A percentile compares a stretch with the other conserved stretches of the same genome.
Conservation (phyloP, 164 flowering plant genomes). For the Taxillus chinensis region DNA sequence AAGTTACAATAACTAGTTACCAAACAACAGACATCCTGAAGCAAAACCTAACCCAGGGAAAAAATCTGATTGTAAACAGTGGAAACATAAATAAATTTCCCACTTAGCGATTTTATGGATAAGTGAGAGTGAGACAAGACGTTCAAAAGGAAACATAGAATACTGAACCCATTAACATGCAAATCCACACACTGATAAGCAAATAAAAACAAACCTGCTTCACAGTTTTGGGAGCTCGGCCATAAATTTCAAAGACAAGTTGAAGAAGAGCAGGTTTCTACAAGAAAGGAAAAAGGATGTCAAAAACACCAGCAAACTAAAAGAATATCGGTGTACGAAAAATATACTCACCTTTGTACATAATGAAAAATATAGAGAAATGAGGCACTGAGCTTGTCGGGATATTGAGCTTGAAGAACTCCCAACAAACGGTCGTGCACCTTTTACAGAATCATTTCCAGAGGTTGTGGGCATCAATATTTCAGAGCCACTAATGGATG, state of each 20-base stretch:
- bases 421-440: constrained; percentile 15
- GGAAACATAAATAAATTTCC: not conserved
- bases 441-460: constrained; percentile 37
- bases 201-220: constrained; percentile 55
- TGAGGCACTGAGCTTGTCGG: constrained; percentile 58
- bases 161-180: not conserved
- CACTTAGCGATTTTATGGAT: too few species aligned
- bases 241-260: constrained; percentile 72
- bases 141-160: not conserved
- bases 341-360: constrained; percentile 64
- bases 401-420: constrained; percentile 28
- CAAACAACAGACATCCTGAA: too few species aligned
- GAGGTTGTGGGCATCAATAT: constrained; percentile 48
- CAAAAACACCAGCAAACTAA: constrained; percentile 4
- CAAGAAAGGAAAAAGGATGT: constrained; percentile 8
- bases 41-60: too few species aligned
- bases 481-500: constrained; percentile 69
- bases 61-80: too few species aligned
- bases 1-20: too few species aligned
- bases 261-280: constrained; percentile 89
- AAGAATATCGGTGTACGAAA: not conserved
- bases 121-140: too few species aligned
- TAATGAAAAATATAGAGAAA: constrained; percentile 86
- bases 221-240: constrained; percentile 60
- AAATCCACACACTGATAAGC: not conserved